Conservation (phyloP, 306 rosid genomes). For the Crotalaria pallida region DNA sequence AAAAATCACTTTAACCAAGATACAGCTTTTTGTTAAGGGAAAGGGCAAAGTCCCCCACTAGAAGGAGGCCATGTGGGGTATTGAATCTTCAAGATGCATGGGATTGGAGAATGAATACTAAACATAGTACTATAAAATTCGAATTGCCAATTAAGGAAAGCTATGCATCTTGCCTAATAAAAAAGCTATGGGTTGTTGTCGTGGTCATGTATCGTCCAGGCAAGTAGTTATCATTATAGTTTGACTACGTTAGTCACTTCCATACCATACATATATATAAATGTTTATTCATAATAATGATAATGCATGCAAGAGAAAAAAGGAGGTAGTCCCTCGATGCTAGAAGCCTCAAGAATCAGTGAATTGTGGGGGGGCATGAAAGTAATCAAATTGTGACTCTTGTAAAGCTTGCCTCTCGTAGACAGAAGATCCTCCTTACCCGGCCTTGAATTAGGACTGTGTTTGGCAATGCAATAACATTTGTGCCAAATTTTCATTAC, state of each 20-base stretch:
- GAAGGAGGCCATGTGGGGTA: slow-evolving; percentile 54
- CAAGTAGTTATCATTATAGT: slow-evolving; percentile 35
- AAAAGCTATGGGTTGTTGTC: slow-evolving; percentile 18
- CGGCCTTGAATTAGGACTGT: slow-evolving; percentile 51
- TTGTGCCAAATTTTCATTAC: background rate
- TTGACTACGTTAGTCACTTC: slow-evolving; percentile 40
- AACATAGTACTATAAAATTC: background rate
- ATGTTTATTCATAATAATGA: slow-evolving; percentile 29
- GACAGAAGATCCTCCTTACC: slow-evolving; percentile 39
- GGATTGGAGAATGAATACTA: slow-evolving; percentile 28
- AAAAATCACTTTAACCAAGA: slow-evolving; percentile 46
- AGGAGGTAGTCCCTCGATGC: slow-evolving; percentile 15
- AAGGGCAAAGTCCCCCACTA: slow-evolving; percentile 11
- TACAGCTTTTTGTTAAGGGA: slow-evolving; percentile 21
- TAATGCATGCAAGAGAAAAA: slow-evolving; percentile 21
- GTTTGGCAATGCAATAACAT: slow-evolving; percentile 32
- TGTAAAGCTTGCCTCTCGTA: slow-evolving; percentile 34
- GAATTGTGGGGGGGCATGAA: slow-evolving; percentile 17
- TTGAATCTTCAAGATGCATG: slow-evolving; percentile 54
- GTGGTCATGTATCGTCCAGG: slow-evolving; percentile 51
- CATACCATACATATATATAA: slow-evolving; percentile 20
- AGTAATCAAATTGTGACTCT: slow-evolving; percentile 30
- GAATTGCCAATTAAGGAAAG: slow-evolving; percentile 54
- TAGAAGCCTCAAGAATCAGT: slow-evolving; percentile 11
- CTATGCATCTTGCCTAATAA: background rate